These are phyloP conservation scores for Scheffersomyces coipomensis DNA, from an alignment of 805 yeast genomes.

Conservation along the genomic window DNA sequence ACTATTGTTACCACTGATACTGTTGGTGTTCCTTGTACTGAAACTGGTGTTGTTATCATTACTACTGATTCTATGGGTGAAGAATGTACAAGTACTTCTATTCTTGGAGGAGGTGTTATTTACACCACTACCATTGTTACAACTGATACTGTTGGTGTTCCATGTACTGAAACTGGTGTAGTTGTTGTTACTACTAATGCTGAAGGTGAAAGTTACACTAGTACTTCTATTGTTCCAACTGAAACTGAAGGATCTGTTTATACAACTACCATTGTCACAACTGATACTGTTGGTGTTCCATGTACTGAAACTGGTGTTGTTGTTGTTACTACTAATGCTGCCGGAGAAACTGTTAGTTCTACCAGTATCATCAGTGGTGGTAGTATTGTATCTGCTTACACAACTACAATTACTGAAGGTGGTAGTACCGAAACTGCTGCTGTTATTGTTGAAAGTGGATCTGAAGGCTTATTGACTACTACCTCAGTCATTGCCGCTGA, in stretches of 20 bases:
- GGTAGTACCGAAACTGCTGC: not conserved
- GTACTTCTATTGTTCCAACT: slow-evolving; percentile 1
- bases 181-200: not conserved
- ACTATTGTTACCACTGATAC: slow-evolving; percentile 8
- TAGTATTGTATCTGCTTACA: not conserved
- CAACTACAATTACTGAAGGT: not conserved
- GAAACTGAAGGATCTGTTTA: slow-evolving; percentile 9
- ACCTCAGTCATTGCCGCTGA: slow-evolving; percentile 4
- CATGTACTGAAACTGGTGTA: not conserved
- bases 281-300: not conserved
- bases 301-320: not conserved
- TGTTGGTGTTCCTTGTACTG: slow-evolving; percentile 7
- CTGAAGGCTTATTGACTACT: slow-evolving; percentile 6
- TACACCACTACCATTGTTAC: not conserved
- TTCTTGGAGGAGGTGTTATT: too few species aligned
- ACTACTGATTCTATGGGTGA: slow-evolving; percentile 1
- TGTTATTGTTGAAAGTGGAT: not conserved
- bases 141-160: not conserved
- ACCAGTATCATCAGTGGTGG: not conserved
- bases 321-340: not conserved
- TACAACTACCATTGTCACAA: not conserved
- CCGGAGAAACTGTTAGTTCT: not conserved
- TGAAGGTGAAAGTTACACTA: not conserved
- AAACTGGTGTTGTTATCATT: slow-evolving; percentile 6
- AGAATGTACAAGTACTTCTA: not conserved